Evolutionary conservation across 1,139 yeast species (phyloP).

Genomic region (Saccharomyces pastorianus): DNA sequence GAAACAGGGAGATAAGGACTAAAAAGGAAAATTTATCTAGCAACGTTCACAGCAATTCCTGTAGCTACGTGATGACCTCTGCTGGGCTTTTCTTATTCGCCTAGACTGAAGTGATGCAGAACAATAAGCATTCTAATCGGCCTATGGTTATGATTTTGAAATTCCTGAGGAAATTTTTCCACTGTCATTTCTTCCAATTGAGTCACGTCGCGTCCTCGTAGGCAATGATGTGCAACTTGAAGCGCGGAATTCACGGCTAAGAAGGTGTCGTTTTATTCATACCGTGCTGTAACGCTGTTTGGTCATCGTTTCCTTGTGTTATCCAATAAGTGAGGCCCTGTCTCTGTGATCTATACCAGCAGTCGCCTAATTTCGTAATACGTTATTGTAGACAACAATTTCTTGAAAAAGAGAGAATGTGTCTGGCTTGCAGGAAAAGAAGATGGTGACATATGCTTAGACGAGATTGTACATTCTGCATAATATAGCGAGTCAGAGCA

Average conservation of each 20-base stretch:
- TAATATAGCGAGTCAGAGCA: too few relatives aligned
- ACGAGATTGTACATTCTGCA: too few relatives aligned
- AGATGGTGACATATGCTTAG: too few relatives aligned
- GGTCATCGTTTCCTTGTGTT: too few relatives aligned
- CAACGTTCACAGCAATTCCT: neutral
- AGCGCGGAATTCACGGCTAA: neutral
- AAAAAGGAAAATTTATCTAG: neutral
- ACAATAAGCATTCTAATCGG: constrained; percentile 4
- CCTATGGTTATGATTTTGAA: constrained; percentile 5
- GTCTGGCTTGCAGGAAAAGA: too few relatives aligned
- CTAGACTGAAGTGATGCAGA: constrained; percentile 1
- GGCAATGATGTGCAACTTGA: neutral
- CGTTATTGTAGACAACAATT: too few relatives aligned
- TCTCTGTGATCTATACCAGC: too few relatives aligned
- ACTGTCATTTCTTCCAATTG: neutral
- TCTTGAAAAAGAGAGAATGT: too few relatives aligned
- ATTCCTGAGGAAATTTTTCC: constrained; percentile 21
- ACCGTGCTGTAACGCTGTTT: neutral
- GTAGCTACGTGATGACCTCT: constrained; percentile 1
- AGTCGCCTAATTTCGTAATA: too few relatives aligned
- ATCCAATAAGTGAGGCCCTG: too few relatives aligned
- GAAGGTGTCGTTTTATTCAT: neutral
- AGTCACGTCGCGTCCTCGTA: neutral
- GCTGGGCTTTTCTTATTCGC: constrained; percentile 2
- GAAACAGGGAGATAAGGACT: neutral